Base-by-base conservation (phyloP, 768 basidiomycete genomes). In the Mycena rosella region DNA sequence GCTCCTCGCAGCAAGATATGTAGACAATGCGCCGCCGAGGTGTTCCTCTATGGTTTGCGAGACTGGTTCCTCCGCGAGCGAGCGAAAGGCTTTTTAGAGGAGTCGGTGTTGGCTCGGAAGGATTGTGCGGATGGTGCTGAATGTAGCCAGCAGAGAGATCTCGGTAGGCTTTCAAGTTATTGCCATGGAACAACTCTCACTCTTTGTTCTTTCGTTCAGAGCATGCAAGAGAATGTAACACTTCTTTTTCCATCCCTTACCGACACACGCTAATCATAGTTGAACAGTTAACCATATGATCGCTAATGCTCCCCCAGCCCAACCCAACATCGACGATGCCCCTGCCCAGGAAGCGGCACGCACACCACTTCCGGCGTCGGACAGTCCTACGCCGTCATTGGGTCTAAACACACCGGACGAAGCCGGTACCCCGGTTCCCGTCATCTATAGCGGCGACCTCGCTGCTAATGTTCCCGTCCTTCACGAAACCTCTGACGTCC, bases 41-140 rank as follows among this genome's bases (percentile, higher is more conserved):
- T 94, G 2, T 81, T 95, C 20, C 80, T 94, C 3, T 92, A 88
- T 83, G 93, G 93, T 14, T 74, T 95, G 48, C 88, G 85, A 67
- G 92, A 90, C 42, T 95, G 93, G 93, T 95, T 94, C 93, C 79
- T 94, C 36, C 82, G 90, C 55, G 93, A 95, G 77, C 86, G 93
- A 30, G 85, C 83, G 78, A 91, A 89, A 72, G 93, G 90, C 18
- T 84, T 87, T 69, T 76, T 91, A 58, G 89, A 89, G 45, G 84
- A 84, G 51, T 75, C 74, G 48, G 76, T 92, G n/a, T 75, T 84
- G 71, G 84, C 77, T n/a, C 83, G 92, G 42, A 87, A 86, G 34
- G 90, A 95, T 73, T 95, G 93, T 70, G 84, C 84, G 13, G 85
- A 91, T 9, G 91, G 91, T n/a, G 78, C 74, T 30, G 75, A 68